A percentile compares a stretch with the other conserved stretches of the same genome.
phyloP scores from a whole-genome alignment of 495 filamentous ascomycete species.

The Penicillium pancosmium region DNA sequence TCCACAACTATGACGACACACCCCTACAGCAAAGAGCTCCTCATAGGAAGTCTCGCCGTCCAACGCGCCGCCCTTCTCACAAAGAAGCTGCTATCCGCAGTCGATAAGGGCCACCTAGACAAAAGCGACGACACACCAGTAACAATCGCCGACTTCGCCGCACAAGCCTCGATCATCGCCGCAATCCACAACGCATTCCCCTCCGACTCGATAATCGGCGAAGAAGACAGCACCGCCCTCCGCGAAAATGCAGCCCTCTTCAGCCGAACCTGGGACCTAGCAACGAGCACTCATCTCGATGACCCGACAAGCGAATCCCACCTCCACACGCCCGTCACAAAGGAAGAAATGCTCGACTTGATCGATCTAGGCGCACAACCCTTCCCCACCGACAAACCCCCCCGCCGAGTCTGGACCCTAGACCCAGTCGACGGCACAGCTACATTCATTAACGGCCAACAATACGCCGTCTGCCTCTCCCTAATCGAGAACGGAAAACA shows the following conservation, averaged over 20 bases:
- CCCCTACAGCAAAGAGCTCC: conserved; percentile 49
- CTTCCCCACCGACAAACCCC: conserved; percentile 37
- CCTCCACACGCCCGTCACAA: conserved; percentile 43
- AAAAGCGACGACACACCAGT: conserved; percentile 65
- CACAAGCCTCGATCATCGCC: conserved; percentile 63
- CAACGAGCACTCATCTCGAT: conserved; percentile 40
- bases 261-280: conserved; percentile 55
- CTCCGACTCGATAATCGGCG: conserved; percentile 59
- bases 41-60: conserved; percentile 54
- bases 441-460: conserved; percentile 62
- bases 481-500: conserved; percentile 52
- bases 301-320: conserved; percentile 43
- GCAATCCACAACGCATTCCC: conserved; percentile 59
- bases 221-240: conserved; percentile 61
- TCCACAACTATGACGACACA: conserved; percentile 16
- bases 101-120: conserved; percentile 51
- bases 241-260: conserved; percentile 50
- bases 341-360: conserved; percentile 59
- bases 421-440: conserved; percentile 76
- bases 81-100: conserved; percentile 48
- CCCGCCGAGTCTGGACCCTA: conserved; percentile 61
- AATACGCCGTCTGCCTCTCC: conserved; percentile 66
- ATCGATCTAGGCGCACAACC: conserved; percentile 64
- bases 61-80: conserved; percentile 58
- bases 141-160: conserved; percentile 69